Conservation (phyloP, 768 basidiomycete genomes). For the Porphyrellus cyaneotinctus region DNA sequence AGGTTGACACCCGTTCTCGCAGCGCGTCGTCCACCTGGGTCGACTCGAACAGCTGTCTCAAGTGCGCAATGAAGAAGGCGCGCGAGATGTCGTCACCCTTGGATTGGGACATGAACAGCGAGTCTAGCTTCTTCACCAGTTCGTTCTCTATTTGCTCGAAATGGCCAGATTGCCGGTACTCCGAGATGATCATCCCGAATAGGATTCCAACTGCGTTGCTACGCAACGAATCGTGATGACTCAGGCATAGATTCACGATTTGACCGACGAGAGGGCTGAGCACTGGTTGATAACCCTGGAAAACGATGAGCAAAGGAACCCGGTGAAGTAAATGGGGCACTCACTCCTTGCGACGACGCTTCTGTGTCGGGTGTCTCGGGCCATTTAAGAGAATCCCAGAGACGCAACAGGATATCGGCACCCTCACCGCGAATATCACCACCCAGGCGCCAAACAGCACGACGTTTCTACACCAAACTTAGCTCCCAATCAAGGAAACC, state of each 20-base stretch:
- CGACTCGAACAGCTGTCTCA: conserved; percentile 85
- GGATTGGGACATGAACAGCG: conserved; percentile 89
- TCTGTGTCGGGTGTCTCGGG: conserved; percentile 50
- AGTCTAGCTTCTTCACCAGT: conserved; percentile 85
- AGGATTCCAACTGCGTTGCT: conserved; percentile 89
- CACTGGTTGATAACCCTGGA: conserved; percentile 78
- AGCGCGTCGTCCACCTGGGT: conserved; percentile 77
- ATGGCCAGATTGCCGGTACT: conserved; percentile 78
- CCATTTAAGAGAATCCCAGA: conserved; percentile 88
- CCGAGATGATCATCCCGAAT: conserved; percentile 92
- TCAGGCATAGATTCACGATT: conserved; percentile 88
- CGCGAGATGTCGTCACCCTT: conserved; percentile 89
- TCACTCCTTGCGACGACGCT: conserved; percentile 62
- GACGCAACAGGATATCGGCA: conserved; percentile 65
- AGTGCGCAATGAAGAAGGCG: conserved; percentile 88
- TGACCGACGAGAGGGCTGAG: conserved; percentile 83
- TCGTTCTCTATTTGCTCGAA: conserved; percentile 92
- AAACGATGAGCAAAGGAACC: neutral
- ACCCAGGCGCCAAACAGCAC: conserved; percentile 93
- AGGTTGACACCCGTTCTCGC: conserved; percentile 69
- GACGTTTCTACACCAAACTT: conserved; percentile 63
- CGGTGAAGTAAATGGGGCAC: conserved; percentile 21
- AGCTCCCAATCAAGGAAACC: conserved; percentile 3
- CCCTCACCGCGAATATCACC: conserved; percentile 95
- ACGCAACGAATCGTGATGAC: conserved; percentile 89